Base-by-base conservation (phyloP, 495 filamentous ascomycete genomes). In the Chaetomium fimeti region DNA sequence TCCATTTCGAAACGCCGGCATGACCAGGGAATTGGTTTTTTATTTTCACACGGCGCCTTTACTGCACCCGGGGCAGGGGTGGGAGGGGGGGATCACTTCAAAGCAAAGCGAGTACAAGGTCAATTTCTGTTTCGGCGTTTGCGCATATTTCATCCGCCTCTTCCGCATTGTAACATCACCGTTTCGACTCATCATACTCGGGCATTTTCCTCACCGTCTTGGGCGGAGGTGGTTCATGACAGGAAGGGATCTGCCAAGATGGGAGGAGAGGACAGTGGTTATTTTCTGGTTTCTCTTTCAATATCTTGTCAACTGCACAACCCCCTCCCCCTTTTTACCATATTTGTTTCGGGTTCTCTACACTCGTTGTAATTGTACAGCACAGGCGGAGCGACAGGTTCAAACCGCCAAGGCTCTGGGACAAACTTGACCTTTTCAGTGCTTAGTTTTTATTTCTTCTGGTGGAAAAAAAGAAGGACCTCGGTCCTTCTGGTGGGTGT, bases 41-140 rank as follows among this genome's bases (percentile, higher is more conserved):
- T 16, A 15, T 20, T 52, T 20, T 52, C n/a, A 48, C 36, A 47
- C 32, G 36, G 49, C 60, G 60, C 29, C 29, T 47, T 29, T 29
- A 54, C 49, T 29, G n/a, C 38, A 47, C 36, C 49, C 45, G 16
- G 16, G 40, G 40, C 52, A 32, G 51, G 28, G 60, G 32, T 62
- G 25, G 27, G 28, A 18, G 27, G 32, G 57, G 28, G 42, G 27
- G 6, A 27, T 53, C n/a, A 8, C 32, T 9, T 7, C 56, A 27
- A 12, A 22, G 42, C 52, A 48, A 51, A 24, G 43, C 38, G 27
- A 42, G 24, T 20, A 52, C n/a, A 20, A 52, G 57, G 61, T 63
- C 62, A 74, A 66, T 69, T 57, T 71, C 70, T 64, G 67, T 74
- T 73, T 66, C 54, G 63, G 71, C 74, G 68, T 76, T 70, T 66